Percentiles rank a stretch among this genome's conserved stretches.
phyloP scores from a whole-genome alignment of 2,329 filamentous ascomycete genomes.

The Didymella pinodella region DNA sequence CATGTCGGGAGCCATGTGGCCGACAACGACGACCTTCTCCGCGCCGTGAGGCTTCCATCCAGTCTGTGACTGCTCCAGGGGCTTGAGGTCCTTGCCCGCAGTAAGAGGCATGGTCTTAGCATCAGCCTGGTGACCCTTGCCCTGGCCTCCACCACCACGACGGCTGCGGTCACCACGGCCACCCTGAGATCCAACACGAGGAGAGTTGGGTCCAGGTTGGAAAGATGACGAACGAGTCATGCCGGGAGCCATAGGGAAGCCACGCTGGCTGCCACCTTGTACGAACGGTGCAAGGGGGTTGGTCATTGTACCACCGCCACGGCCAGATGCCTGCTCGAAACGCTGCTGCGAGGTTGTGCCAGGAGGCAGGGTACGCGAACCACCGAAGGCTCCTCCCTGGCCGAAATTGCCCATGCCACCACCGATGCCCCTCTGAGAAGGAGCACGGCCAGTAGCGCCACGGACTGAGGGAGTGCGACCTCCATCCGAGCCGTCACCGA shows the following conservation, averaged over 20 bases:
- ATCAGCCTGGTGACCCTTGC: constrained; percentile 64
- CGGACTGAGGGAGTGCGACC: constrained; percentile 70
- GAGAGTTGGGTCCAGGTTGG: constrained; percentile 73
- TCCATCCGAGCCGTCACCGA: constrained; percentile 77
- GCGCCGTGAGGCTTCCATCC: constrained; percentile 85
- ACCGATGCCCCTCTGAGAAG: constrained; percentile 48
- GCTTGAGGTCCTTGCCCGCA: constrained; percentile 79
- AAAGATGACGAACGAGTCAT: constrained; percentile 68
- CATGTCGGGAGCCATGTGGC: constrained; percentile 82
- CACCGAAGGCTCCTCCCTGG: constrained; percentile 52
- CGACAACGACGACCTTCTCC: constrained; percentile 42
- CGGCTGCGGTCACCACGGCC: constrained; percentile 70
- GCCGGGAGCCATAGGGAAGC: constrained; percentile 68
- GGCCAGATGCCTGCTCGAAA: constrained; percentile 57
- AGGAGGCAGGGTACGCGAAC: constrained; percentile 70
- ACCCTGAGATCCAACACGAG: constrained; percentile 66
- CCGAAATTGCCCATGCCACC: constrained; percentile 74
- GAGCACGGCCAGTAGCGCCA: constrained; percentile 59
- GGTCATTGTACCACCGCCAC: constrained; percentile 45
- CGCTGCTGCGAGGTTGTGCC: constrained; percentile 81
- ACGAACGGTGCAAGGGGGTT: constrained; percentile 68
- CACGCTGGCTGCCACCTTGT: constrained; percentile 60
- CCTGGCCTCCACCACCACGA: constrained; percentile 53
- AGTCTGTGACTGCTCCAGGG: constrained; percentile 72
- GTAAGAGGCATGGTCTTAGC: constrained; percentile 94